phyloP scores from a whole-genome alignment of 768 basidiomycete genomes.

The Pleurotus sapidus region DNA sequence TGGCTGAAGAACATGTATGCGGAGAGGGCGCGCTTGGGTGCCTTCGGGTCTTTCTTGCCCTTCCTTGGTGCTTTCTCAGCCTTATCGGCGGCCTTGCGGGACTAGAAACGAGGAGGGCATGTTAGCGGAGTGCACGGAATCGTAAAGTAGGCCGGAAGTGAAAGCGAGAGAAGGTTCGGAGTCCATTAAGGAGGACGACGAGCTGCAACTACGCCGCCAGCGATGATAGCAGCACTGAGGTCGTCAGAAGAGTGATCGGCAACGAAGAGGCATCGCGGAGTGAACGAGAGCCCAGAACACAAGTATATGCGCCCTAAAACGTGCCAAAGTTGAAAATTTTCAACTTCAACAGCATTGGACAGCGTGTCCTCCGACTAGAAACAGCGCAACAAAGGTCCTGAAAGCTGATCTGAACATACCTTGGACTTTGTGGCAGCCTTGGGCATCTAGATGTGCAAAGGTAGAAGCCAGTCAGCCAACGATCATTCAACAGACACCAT shows the following conservation, averaged over 20 bases:
- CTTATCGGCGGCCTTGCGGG: slow-evolving; percentile 80
- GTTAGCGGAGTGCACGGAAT: slow-evolving; percentile 7
- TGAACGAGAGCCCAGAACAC: background rate
- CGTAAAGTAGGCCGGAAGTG: background rate
- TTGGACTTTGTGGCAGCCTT: slow-evolving; percentile 72
- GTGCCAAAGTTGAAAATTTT: background rate
- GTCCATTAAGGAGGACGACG: slow-evolving; percentile 11
- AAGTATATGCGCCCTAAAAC: slow-evolving; percentile 3
- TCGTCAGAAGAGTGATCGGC: background rate
- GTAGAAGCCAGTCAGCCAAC: slow-evolving; percentile 8
- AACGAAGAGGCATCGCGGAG: background rate
- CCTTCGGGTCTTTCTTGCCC: slow-evolving; percentile 76
- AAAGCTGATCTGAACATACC: slow-evolving; percentile 36
- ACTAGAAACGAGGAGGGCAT: slow-evolving; percentile 12
- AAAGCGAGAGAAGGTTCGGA: slow-evolving; percentile 8
- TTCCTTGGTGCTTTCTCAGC: slow-evolving; percentile 58
- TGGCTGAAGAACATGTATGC: slow-evolving; percentile 99
- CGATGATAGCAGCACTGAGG: background rate
- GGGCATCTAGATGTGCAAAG: slow-evolving; percentile 56
- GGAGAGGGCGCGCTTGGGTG: slow-evolving; percentile 89
- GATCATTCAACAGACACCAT: background rate
- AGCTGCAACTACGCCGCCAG: background rate
- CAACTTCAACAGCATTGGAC: slow-evolving; percentile 1
- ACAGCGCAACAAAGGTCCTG: slow-evolving; percentile 11
- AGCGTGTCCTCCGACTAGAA: background rate